Evolutionary conservation across 2,329 filamentous ascomycete genomes (phyloP), one percentile per base, ranked within the genome.

Genomic region (Colletotrichum horii): DNA sequence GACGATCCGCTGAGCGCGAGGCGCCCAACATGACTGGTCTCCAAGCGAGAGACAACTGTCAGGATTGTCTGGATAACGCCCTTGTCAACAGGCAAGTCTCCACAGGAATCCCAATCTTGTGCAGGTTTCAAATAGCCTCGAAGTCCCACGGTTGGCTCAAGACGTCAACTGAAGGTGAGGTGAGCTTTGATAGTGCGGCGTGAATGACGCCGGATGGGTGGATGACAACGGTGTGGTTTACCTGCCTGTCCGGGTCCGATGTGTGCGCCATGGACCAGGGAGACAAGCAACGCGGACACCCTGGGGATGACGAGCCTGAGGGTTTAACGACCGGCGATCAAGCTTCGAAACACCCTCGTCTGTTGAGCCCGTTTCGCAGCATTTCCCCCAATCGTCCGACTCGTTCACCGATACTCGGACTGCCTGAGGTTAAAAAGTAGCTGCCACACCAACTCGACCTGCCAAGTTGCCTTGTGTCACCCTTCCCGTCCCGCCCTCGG

Each of bases 391-490:
- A 69, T 22, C 30, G 15, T 38, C 34, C n/a, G 16, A 38, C 56
- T 55, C 15, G 12, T 30, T 52, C 67, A 62, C 56, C 67, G 34
- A 61, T 62, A 52, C 56, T 43, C 34, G n/a, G 34, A 55, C 14
- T 32, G 56, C 67, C 56, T 52, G 34, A 70, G 36, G 67, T 62
- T 48, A 19, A 52, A 34, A 70, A 12, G 56, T 38, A 70, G 56
- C 56, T 34, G 38, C 66, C 56, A 62, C 67, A 62, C 67, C 67
- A 61, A 32, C 15, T 34, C 30, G 48, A 8, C 32, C n/a, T 60
- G 61, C 61, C 67, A 74, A 71, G 36, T 71, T 32, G 30, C 60
- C n/a, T 52, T 30, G 67, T 36, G 61, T 74, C 67, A 71, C 67
- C 30, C 68, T 66, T 66, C 68, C 69, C 62, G 62, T 75, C 38